Evolutionary conservation across 169 alveolate genomes (phyloP), one percentile per base, ranked within the genome.

Genomic region (Plasmodium falciparum): DNA sequence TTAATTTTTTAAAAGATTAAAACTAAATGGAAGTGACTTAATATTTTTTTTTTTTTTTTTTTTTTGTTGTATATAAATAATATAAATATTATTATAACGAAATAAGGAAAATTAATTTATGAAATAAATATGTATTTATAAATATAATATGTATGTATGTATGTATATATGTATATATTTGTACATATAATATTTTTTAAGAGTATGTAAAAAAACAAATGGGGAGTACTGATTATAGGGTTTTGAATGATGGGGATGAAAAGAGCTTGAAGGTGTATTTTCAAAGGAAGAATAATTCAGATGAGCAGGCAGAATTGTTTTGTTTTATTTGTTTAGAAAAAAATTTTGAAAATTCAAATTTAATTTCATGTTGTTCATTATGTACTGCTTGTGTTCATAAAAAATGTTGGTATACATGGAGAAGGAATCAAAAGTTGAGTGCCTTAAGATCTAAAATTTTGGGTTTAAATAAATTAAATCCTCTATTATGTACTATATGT

Each of bases 311-410:
- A 54, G 90, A 85, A 26, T 85, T 72, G 22, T 62, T 71, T 72
- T 85, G 92, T 47, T 85, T 85, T 43, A 85, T 85, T 50, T 85
- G 92, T 45, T 85, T 85, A 61, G 92, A 85, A 66, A 65, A 72
- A 4, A 29, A 85, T 45, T 85, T 61, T 4, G 74, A 85, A 69
- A 43, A 85, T n/a, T 49, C 49, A 15, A 20, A 11, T 54, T 69
- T 85, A 33, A 17, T 71, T 43, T 72, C 92, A 7, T 85, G 92
- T 17, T 85, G 92, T 47, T 85, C 92, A 13, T 26, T 85, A 85
- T 85, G 92, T 52, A 59, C 92, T 20, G 92, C 88, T 26, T 52
- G 67, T 71, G 92, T 85, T 47, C 92, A 85, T 85, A 71, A 70
- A 20, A 85, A 74, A 71, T 85, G 92, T 43, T 85, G 92, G 92